Evolutionary conservation across 805 yeast genomes (phyloP).

Genomic region (Komagataella kurtzmanii): DNA sequence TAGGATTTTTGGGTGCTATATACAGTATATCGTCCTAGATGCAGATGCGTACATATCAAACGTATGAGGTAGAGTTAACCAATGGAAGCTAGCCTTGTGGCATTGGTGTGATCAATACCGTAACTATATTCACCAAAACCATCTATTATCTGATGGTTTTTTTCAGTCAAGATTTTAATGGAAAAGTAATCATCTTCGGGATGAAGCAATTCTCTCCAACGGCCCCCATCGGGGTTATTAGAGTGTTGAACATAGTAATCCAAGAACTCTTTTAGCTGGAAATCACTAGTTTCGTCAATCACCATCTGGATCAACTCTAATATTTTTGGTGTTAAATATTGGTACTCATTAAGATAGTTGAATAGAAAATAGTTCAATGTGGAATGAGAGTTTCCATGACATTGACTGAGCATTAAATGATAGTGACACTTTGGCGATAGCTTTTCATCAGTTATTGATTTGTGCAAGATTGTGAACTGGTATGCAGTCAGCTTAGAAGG

Average conservation of each 20-base stretch:
- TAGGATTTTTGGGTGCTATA: background rate
- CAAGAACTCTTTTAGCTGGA: constrained; percentile 4
- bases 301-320: constrained; percentile 3
- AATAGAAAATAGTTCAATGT: constrained; percentile 9
- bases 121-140: constrained; percentile 7
- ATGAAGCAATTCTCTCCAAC: background rate
- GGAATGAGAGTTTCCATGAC: constrained; percentile 13
- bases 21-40: background rate
- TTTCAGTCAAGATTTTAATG: background rate
- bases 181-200: background rate
- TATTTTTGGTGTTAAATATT: constrained; percentile 1
- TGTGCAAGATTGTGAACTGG: constrained; percentile 8
- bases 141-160: constrained; percentile 2
- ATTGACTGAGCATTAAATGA: constrained; percentile 9
- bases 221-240: background rate
- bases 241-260: background rate
- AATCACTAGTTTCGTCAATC: constrained; percentile 6
- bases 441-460: background rate
- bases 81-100: background rate
- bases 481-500: constrained; percentile 4
- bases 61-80: background rate
- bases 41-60: background rate
- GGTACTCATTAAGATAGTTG: constrained; percentile 4
- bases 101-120: constrained; percentile 4
- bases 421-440: constrained; percentile 7